Base-by-base conservation (phyloP, 495 filamentous ascomycete species). In the Talaromyces nanjingensis region DNA sequence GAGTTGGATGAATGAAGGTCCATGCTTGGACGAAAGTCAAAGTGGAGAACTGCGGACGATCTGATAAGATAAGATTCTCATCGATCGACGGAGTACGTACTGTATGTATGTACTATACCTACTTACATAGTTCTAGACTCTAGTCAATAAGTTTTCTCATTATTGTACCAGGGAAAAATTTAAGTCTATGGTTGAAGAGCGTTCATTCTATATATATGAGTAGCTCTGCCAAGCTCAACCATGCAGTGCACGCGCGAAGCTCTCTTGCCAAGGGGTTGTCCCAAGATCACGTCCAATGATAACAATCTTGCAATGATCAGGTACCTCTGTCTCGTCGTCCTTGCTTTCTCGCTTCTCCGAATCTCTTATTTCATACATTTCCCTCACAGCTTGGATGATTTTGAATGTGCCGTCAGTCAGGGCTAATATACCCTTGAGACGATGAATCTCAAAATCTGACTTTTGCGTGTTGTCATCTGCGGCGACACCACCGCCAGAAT, bases 341-440 rank as follows among this genome's bases (percentile, higher is more conserved):
- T 67, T 70, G 39, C 59, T 60, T 24, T 73, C 68, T 3, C 79
- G 77, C 22, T 69, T 52, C 14, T 71, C 73, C 14, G 78, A 77
- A 63, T 96, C 91, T 34, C 91, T 80, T 18, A 98, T 90, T 70
- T 98, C 94, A 71, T 97, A 98, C 7, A 97, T 80, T 62, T 97
- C 93, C 34, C 93, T 79, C 3, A 98, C 94, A 18, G 93, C 94
- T 72, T 98, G 94, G 5, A 97, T 82, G 66, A 98, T 85, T 70
- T 88, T 89, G 33, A 81, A 80, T 2, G 74, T 74, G 0, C 91
- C 91, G 65, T 88, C 81, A 0, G 77, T 67, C 6, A 89, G 71
- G 0, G 79, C 72, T 4, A 97, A 63, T 20, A 89, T 86, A 8
- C 91, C 93, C 73, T 98, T 98, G 31, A 92, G 68, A 4, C 94